These are phyloP conservation scores for Myxozyma nipponensis DNA, from an alignment of 805 yeast genomes.

Conservation along the genomic window DNA sequence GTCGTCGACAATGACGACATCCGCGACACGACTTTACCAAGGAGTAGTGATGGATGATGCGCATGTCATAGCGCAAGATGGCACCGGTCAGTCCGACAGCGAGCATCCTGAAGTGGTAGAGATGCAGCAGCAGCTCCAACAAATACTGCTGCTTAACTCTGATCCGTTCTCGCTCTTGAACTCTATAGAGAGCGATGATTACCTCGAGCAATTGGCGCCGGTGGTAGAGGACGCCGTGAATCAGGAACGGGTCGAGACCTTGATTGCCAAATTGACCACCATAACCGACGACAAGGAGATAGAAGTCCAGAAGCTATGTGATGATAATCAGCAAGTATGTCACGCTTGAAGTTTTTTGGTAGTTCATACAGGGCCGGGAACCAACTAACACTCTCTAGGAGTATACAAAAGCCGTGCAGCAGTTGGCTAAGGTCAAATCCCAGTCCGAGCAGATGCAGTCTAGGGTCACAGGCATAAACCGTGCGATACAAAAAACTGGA, in stretches of 20 bases:
- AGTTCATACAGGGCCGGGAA: too few species aligned
- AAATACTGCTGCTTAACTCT: constrained; percentile 27
- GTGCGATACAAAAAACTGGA: constrained; percentile 61
- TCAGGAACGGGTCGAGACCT: constrained; percentile 50
- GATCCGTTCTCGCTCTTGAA: constrained; percentile 27
- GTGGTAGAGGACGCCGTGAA: constrained; percentile 61
- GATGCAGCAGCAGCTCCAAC: constrained; percentile 26
- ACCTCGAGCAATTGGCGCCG: constrained; percentile 76
- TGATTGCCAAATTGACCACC: constrained; percentile 53
- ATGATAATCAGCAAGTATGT: constrained; percentile 49
- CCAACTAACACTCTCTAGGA: constrained; percentile 34
- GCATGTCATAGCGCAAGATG: too few species aligned
- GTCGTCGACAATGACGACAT: too few species aligned
- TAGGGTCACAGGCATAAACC: constrained; percentile 56
- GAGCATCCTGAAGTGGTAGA: too few species aligned
- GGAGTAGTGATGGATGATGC: too few species aligned
- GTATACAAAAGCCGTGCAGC: constrained; percentile 48
- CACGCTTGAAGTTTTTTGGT: background rate
- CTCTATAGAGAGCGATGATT: constrained; percentile 47
- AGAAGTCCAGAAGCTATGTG: constrained; percentile 60
- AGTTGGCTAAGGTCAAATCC: constrained; percentile 57
- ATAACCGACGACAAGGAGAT: constrained; percentile 58
- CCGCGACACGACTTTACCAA: too few species aligned
- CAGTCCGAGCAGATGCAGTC: constrained; percentile 54
- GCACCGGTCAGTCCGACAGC: too few species aligned